These are phyloP conservation scores for Pulveroboletus sp. DNA, from an alignment of 768 basidiomycete species.

Conservation along the genomic window DNA sequence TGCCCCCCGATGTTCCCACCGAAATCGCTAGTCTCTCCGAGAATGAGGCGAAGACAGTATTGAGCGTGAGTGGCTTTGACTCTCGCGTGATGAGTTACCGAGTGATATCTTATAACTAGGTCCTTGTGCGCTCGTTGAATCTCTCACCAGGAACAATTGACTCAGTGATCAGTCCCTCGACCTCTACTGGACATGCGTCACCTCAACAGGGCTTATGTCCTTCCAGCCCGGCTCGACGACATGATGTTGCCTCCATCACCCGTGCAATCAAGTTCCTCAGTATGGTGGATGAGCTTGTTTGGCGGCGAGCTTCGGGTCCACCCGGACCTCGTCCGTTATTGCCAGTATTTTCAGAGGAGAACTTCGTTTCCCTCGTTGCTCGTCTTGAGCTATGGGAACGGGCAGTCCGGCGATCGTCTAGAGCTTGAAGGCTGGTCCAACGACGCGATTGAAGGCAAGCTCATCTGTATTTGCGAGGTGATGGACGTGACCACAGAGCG, in stretches of 20 bases:
- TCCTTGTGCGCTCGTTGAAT: conserved; percentile 10
- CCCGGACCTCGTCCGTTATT: conserved; percentile 9
- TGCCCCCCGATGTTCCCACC: conserved; percentile 1
- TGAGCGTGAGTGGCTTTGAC: conserved; percentile 15
- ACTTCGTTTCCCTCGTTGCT: conserved; percentile 17
- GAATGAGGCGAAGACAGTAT: conserved; percentile 16
- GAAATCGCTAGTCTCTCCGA: conserved; percentile 22
- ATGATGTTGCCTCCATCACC: conserved; percentile 19
- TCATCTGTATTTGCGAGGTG: not conserved
- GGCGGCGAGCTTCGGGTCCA: conserved; percentile 17
- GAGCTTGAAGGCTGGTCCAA: conserved; percentile 3
- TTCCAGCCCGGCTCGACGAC: not conserved
- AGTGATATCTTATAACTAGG: conserved; percentile 4
- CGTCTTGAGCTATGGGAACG: conserved; percentile 30
- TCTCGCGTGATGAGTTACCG: not conserved
- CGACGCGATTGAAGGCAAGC: not conserved
- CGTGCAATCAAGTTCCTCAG: conserved; percentile 24
- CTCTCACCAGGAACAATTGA: conserved; percentile 3
- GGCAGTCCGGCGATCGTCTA: conserved; percentile 19
- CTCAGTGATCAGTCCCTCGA: not conserved
- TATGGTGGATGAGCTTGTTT: conserved; percentile 26
- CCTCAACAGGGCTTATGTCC: not conserved
- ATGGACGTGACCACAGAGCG: not conserved
- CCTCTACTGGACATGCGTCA: not conserved
- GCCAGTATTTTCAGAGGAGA: conserved; percentile 24